These are phyloP conservation scores for Cystoisospora suis DNA, from an alignment of 169 alveolate genomes.

Conservation along the genomic window DNA sequence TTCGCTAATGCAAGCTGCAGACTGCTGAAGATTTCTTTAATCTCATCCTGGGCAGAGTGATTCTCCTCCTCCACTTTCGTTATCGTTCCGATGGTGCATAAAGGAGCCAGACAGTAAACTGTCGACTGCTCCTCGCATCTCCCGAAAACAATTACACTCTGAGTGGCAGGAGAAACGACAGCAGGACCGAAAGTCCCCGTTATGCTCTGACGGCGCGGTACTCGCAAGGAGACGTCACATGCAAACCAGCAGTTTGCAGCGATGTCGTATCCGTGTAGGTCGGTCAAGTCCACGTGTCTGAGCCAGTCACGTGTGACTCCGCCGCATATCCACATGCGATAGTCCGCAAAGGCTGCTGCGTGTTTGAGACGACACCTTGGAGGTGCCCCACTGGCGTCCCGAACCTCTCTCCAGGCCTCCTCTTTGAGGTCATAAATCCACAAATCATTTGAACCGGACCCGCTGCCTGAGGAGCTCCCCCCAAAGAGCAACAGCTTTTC, in stretches of 20 bases:
- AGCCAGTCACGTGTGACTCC: neutral
- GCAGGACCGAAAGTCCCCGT: neutral
- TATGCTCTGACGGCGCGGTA: neutral
- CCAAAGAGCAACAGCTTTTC: neutral
- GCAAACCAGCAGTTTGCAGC: neutral
- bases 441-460: neutral
- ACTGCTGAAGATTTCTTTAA: neutral
- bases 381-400: constrained; percentile 4
- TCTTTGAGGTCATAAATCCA: neutral
- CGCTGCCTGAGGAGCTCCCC: neutral
- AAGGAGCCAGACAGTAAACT: neutral
- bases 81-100: neutral
- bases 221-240: neutral
- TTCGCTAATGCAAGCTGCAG: too few relatives aligned
- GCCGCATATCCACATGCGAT: constrained; percentile 25
- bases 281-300: neutral
- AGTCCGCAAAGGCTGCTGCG: neutral
- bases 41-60: too few relatives aligned
- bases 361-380: neutral
- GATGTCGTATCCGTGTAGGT: constrained; percentile 21
- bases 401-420: neutral
- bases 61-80: neutral
- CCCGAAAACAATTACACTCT: neutral
- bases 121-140: neutral
- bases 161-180: neutral